phyloP scores from a whole-genome alignment of 1,139 yeast species.

The Yamadazyma mexicana region DNA sequence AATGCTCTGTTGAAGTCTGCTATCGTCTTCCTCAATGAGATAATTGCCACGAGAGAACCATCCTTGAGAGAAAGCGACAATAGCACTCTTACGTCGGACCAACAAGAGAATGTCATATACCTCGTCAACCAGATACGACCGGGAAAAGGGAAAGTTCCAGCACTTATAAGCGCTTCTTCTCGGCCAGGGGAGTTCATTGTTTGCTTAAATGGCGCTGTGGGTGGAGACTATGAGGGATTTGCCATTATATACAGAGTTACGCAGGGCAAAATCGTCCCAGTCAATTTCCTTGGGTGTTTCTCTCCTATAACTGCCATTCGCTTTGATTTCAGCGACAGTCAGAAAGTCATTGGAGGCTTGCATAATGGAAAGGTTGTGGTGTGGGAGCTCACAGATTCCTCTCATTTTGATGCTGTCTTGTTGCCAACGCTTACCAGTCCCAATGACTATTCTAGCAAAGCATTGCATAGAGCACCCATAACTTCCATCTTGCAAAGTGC shows the following conservation, averaged over 20 bases:
- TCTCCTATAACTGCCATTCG: slow-evolving; percentile 31
- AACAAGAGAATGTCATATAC: background rate
- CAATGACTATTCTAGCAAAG: slow-evolving; percentile 12
- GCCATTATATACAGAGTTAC: slow-evolving; percentile 8
- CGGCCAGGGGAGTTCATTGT: slow-evolving; percentile 6
- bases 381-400: slow-evolving; percentile 33
- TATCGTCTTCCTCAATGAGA: slow-evolving; percentile 7
- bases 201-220: slow-evolving; percentile 4
- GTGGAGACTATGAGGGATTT: slow-evolving; percentile 11
- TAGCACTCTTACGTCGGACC: background rate
- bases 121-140: slow-evolving; percentile 7
- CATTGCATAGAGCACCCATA: slow-evolving; percentile 12
- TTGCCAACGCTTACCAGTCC: slow-evolving; percentile 34
- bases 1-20: slow-evolving; percentile 13
- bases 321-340: slow-evolving; percentile 31
- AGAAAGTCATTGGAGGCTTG: slow-evolving; percentile 38
- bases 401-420: slow-evolving; percentile 12
- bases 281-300: slow-evolving; percentile 33
- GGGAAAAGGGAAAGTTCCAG: slow-evolving; percentile 8
- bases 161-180: slow-evolving; percentile 9
- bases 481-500: slow-evolving; percentile 13
- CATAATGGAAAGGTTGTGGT: slow-evolving; percentile 37
- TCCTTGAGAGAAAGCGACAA: background rate
- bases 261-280: slow-evolving; percentile 11
- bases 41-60: slow-evolving; percentile 1